Evolutionary conservation across 2,329 filamentous ascomycete genomes (phyloP).

Genomic region (Hortaea sp.): DNA sequence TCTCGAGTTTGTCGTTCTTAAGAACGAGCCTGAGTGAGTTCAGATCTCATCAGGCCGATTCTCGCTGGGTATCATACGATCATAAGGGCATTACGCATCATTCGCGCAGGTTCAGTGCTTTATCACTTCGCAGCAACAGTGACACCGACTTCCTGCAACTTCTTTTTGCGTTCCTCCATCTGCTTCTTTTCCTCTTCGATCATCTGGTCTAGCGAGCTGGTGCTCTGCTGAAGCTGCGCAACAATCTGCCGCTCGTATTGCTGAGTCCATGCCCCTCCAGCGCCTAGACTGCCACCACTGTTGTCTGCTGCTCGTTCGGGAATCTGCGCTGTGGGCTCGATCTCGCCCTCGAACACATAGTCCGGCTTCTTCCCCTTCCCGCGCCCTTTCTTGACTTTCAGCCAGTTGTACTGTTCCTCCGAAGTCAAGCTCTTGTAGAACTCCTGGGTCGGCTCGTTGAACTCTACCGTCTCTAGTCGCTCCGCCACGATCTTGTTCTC

Average conservation of each 20-base stretch:
- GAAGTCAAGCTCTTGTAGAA: slow-evolving; percentile 81
- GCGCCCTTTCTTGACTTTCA: slow-evolving; percentile 46
- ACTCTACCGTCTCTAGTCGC: slow-evolving; percentile 87
- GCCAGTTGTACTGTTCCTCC: slow-evolving; percentile 50
- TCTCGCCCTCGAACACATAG: slow-evolving; percentile 47
- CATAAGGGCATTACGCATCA: background rate
- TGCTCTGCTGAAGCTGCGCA: slow-evolving; percentile 45
- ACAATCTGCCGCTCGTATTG: slow-evolving; percentile 23
- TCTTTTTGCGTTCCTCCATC: slow-evolving; percentile 19
- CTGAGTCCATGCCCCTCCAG: slow-evolving; percentile 45
- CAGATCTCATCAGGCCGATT: too few species aligned
- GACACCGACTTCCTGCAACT: slow-evolving; percentile 18
- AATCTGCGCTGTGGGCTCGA: slow-evolving; percentile 58
- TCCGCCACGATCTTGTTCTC: slow-evolving; percentile 61
- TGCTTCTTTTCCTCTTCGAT: slow-evolving; percentile 20
- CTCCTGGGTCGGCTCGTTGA: slow-evolving; percentile 91
- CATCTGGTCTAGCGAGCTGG: slow-evolving; percentile 45
- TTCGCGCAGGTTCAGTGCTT: background rate
- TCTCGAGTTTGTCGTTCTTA: too few species aligned
- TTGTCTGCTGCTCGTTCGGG: slow-evolving; percentile 56
- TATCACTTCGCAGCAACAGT: slow-evolving; percentile 12
- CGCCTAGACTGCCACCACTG: slow-evolving; percentile 55
- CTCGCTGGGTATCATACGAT: background rate
- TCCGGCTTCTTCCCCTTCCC: slow-evolving; percentile 41
- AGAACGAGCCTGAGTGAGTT: too few species aligned